A percentile compares a stretch with the other conserved stretches of the same genome.
Evolutionary conservation across 73 alveolate species (phyloP).

Genomic region (Tetrahymena borealis): DNA sequence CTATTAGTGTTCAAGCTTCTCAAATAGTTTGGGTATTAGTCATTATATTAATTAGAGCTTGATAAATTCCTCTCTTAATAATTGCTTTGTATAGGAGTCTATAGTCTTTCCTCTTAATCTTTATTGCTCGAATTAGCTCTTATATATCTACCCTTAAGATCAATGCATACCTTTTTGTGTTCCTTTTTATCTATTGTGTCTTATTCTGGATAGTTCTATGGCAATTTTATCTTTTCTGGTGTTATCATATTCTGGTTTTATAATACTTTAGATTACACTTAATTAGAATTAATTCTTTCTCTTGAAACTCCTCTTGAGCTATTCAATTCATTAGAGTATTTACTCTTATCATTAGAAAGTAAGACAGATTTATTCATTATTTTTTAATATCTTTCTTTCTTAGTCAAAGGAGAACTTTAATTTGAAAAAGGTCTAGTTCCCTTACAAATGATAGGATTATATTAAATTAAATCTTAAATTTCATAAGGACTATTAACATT

Average conservation of each 20-base stretch:
- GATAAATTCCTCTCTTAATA: too few species aligned
- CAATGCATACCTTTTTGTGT: too few species aligned
- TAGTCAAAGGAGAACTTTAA: not conserved
- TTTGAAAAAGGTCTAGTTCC: not conserved
- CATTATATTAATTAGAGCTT: too few species aligned
- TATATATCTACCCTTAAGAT: too few species aligned
- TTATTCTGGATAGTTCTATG: not conserved
- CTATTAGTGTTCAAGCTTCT: too few species aligned
- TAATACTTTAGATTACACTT: not conserved
- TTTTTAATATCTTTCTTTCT: not conserved
- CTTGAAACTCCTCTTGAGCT: too few species aligned
- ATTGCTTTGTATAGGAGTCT: too few species aligned
- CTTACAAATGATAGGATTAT: not conserved
- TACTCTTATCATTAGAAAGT: not conserved
- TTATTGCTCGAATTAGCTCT: too few species aligned
- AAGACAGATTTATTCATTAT: not conserved
- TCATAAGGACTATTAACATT: not conserved
- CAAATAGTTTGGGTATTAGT: too few species aligned
- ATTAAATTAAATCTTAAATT: not conserved
- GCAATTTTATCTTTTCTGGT: not conserved
- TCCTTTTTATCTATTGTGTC: too few species aligned
- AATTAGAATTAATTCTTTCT: not conserved
- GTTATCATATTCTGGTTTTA: not conserved
- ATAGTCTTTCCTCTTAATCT: too few species aligned
- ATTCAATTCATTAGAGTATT: not conserved